Evolutionary conservation across 495 filamentous ascomycete genomes (phyloP).

Genomic region (Astrothelium subdiscretum): DNA sequence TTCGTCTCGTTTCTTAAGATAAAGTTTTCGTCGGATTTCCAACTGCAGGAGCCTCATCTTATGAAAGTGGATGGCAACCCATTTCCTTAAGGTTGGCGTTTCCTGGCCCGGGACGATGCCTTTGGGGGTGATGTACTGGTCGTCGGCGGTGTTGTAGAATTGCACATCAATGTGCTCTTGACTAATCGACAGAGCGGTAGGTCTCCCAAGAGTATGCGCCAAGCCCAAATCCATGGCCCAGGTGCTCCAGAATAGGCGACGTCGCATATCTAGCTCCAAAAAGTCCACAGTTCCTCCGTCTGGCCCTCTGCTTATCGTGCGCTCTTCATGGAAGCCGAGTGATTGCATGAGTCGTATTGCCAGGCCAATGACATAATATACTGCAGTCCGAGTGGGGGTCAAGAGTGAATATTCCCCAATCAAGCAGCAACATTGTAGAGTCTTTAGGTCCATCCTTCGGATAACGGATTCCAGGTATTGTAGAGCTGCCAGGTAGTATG

Average conservation of each 20-base stretch:
- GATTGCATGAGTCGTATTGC: slow-evolving; percentile 79
- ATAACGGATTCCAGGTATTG: slow-evolving; percentile 67
- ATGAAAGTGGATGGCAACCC: slow-evolving; percentile 82
- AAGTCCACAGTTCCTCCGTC: slow-evolving; percentile 37
- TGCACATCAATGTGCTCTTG: slow-evolving; percentile 70
- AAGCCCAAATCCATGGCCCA: slow-evolving; percentile 77
- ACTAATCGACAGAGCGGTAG: slow-evolving; percentile 66
- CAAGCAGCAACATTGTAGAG: slow-evolving; percentile 78
- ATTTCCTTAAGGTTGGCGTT: slow-evolving; percentile 58
- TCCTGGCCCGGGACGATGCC: slow-evolving; percentile 55
- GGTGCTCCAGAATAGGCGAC: slow-evolving; percentile 77
- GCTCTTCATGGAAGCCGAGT: slow-evolving; percentile 72
- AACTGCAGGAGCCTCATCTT: slow-evolving; percentile 81
- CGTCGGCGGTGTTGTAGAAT: slow-evolving; percentile 68
- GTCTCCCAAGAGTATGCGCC: slow-evolving; percentile 73
- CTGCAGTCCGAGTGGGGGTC: slow-evolving; percentile 78
- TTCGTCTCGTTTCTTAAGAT: slow-evolving; percentile 61
- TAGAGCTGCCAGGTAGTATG: slow-evolving; percentile 81
- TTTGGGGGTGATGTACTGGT: slow-evolving; percentile 67
- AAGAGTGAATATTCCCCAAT: slow-evolving; percentile 87
- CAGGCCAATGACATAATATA: slow-evolving; percentile 82
- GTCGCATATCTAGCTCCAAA: slow-evolving; percentile 74
- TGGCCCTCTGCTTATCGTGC: slow-evolving; percentile 46
- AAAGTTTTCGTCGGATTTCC: slow-evolving; percentile 73
- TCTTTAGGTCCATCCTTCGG: slow-evolving; percentile 67